These are phyloP conservation scores for Saccharomyces hybrid DNA, from an alignment of 1,139 yeast genomes.

Conservation along the genomic window DNA sequence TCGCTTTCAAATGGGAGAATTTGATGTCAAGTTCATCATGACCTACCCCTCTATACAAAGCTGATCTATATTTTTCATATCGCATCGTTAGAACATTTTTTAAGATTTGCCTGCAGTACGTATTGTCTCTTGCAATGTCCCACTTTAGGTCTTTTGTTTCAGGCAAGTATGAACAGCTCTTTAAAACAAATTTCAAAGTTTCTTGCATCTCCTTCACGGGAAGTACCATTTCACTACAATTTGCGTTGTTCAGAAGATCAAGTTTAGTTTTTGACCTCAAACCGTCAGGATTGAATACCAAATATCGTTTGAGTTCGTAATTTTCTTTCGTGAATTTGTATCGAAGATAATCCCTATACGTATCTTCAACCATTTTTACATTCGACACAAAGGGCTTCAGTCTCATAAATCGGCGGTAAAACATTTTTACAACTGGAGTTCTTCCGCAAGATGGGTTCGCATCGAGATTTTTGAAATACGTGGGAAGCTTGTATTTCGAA, in stretches of 20 bases:
- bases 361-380: conserved; percentile 19
- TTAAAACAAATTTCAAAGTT: conserved; percentile 19
- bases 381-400: conserved; percentile 24
- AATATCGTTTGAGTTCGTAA: conserved; percentile 17
- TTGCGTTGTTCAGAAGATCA: conserved; percentile 2
- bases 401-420: conserved; percentile 25
- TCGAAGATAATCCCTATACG: conserved; percentile 23
- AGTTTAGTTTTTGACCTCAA: not conserved
- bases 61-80: conserved; percentile 15
- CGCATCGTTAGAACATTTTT: conserved; percentile 27
- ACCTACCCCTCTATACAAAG: not conserved
- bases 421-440: conserved; percentile 5
- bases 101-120: conserved; percentile 19
- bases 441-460: conserved; percentile 5
- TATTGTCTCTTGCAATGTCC: conserved; percentile 12
- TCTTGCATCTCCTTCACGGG: conserved; percentile 9
- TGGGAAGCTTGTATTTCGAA: conserved; percentile 10
- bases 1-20: not conserved
- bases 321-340: conserved; percentile 26
- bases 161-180: conserved; percentile 15
- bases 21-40: not conserved
- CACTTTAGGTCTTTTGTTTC: conserved; percentile 5
- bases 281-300: conserved; percentile 3
- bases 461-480: not conserved
- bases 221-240: not conserved